Conservation (phyloP, 176 grass and related monocot species). For the Tillandsia fasciculata region DNA sequence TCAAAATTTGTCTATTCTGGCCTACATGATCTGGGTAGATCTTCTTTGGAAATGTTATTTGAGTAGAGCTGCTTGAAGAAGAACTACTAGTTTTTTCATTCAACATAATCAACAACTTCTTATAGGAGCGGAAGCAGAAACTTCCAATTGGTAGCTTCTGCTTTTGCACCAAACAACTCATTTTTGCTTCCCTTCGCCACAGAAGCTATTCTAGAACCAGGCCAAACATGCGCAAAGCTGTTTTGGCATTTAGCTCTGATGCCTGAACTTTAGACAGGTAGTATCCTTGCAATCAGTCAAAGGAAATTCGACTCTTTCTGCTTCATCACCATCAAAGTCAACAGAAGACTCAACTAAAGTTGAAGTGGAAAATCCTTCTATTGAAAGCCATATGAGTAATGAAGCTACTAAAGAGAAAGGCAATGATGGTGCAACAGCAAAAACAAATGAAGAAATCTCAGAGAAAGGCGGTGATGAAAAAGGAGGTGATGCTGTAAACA, state of each 20-base stretch:
- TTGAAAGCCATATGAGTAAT: conserved; percentile 19
- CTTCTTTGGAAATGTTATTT: too few relatives aligned
- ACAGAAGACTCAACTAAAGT: conserved; percentile 30
- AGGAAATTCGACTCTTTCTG: conserved; percentile 36
- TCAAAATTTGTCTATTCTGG: not conserved
- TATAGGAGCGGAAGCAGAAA: too few relatives aligned
- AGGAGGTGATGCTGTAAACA: conserved; percentile 20
- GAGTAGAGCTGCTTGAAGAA: too few relatives aligned
- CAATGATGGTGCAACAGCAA: conserved; percentile 24
- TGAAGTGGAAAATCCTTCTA: conserved; percentile 22
- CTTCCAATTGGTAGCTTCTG: too few relatives aligned
- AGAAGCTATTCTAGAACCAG: too few relatives aligned
- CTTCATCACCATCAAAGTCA: conserved; percentile 15
- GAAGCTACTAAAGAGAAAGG: conserved; percentile 21
- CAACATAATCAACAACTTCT: too few relatives aligned
- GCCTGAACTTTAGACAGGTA: conserved; percentile 61
- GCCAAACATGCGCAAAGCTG: not conserved
- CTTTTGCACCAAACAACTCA: too few relatives aligned
- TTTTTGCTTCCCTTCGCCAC: too few relatives aligned
- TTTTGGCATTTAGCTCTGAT: conserved; percentile 1
- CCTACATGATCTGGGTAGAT: too few relatives aligned
- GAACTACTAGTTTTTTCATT: too few relatives aligned
- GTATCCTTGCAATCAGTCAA: conserved; percentile 61
- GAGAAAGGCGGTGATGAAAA: conserved; percentile 34
- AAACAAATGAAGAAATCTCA: conserved; percentile 26